These are phyloP conservation scores for Uncinocarpus reesii DNA, from an alignment of 2,329 filamentous ascomycete species.

Conservation along the genomic window DNA sequence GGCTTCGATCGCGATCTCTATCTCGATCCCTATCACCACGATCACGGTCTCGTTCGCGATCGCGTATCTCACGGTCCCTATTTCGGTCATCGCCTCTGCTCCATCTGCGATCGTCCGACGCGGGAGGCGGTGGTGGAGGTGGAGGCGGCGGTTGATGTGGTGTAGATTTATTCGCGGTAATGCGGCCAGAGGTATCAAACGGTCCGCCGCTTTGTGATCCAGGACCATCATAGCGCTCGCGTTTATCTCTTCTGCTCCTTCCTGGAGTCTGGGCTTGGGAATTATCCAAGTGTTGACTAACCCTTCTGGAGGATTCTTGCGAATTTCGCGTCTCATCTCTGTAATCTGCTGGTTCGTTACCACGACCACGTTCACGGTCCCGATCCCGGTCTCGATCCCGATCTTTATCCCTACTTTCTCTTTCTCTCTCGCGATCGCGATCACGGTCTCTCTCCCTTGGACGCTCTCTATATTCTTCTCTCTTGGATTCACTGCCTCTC, in stretches of 20 bases:
- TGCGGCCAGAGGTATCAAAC: slow-evolving; percentile 3
- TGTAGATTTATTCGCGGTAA: neutral
- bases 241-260: slow-evolving; percentile 9
- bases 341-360: slow-evolving; percentile 4
- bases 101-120: slow-evolving; percentile 10
- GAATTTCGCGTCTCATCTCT: slow-evolving; percentile 5
- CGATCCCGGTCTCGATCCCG: slow-evolving; percentile 14
- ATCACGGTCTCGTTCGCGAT: slow-evolving; percentile 18
- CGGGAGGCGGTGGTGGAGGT: slow-evolving; percentile 5
- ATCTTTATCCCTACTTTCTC: slow-evolving; percentile 22
- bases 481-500: slow-evolving; percentile 23
- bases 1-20: slow-evolving; percentile 21
- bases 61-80: slow-evolving; percentile 8
- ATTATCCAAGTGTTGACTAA: neutral
- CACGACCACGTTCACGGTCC: slow-evolving; percentile 12
- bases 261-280: neutral
- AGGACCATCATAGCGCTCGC: slow-evolving; percentile 9
- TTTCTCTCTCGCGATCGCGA: slow-evolving; percentile 19
- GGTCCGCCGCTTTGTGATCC: neutral
- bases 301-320: slow-evolving; percentile 5
- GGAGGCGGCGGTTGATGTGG: neutral
- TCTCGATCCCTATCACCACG: slow-evolving; percentile 22
- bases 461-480: slow-evolving; percentile 32
- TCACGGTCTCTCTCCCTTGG: slow-evolving; percentile 21
- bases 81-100: slow-evolving; percentile 6